These are phyloP conservation scores for Lentinula novae-zelandiae DNA, from an alignment of 1,284 basidiomycete genomes.

Conservation along the genomic window DNA sequence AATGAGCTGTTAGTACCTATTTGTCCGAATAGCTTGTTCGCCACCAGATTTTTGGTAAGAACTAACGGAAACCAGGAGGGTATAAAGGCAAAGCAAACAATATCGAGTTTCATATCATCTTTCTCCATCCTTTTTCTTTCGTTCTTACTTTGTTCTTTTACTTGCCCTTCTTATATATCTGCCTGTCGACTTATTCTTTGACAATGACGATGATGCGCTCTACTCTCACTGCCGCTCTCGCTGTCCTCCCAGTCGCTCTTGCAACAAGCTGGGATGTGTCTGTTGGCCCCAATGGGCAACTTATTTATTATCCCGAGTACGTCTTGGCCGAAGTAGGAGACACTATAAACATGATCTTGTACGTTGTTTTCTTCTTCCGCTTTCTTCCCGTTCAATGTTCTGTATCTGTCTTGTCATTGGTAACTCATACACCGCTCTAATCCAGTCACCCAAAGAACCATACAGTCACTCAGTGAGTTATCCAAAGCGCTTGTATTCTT, in stretches of 20 bases:
- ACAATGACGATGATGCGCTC: constrained; percentile 3
- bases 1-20: neutral
- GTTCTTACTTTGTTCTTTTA: neutral
- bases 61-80: neutral
- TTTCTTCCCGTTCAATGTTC: neutral
- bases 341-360: constrained; percentile 16
- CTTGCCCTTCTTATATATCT: neutral
- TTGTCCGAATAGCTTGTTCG: neutral
- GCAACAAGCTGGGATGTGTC: constrained; percentile 14
- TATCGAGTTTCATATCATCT: neutral
- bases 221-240: constrained; percentile 8
- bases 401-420: neutral
- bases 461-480: constrained; percentile 42
- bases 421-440: neutral
- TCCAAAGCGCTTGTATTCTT: neutral
- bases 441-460: constrained; percentile 40
- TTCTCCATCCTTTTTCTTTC: neutral
- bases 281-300: constrained; percentile 12
- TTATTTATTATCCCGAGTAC: constrained; percentile 15
- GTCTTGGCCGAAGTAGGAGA: constrained; percentile 14
- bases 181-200: neutral
- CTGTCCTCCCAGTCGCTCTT: constrained; percentile 10
- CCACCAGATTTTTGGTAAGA: neutral
- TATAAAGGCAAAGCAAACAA: neutral
- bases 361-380: constrained; percentile 1